A percentile compares a stretch with the other conserved stretches of the same genome.
Evolutionary conservation across 495 filamentous ascomycete genomes (phyloP).

Genomic region (Talaromyces thailandensis): DNA sequence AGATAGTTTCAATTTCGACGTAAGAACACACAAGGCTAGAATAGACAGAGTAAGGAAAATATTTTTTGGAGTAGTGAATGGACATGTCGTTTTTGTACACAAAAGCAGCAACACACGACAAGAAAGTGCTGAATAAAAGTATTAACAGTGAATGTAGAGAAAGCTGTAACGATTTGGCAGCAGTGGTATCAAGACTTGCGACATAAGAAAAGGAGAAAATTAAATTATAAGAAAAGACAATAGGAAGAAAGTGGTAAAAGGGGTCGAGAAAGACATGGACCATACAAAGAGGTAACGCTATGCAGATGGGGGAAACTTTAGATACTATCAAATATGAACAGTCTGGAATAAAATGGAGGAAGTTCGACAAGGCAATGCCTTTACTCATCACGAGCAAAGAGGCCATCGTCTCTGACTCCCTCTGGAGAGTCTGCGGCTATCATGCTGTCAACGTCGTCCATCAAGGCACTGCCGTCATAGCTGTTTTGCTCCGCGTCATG

Average conservation of each 20-base stretch:
- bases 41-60: not conserved
- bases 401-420: not conserved
- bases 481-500: constrained; percentile 51
- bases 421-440: constrained; percentile 14
- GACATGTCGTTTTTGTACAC: constrained; percentile 2
- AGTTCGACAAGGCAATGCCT: not conserved
- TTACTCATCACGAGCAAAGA: constrained; percentile 1
- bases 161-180: constrained; percentile 2
- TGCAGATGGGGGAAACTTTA: constrained; percentile 1
- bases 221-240: constrained; percentile 8
- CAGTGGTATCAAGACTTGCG: constrained; percentile 10
- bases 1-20: not conserved
- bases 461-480: constrained; percentile 26
- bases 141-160: constrained; percentile 2
- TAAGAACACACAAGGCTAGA: not conserved
- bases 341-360: not conserved
- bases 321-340: not conserved
- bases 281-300: constrained; percentile 2
- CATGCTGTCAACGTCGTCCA: constrained; percentile 33
- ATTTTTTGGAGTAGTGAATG: not conserved
- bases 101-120: constrained; percentile 2
- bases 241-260: not conserved
- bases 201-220: constrained; percentile 8
- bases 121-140: not conserved
- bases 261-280: not conserved